Evolutionary conservation across 2,329 filamentous ascomycete species (phyloP).

Genomic region (Dactylellina sp.): DNA sequence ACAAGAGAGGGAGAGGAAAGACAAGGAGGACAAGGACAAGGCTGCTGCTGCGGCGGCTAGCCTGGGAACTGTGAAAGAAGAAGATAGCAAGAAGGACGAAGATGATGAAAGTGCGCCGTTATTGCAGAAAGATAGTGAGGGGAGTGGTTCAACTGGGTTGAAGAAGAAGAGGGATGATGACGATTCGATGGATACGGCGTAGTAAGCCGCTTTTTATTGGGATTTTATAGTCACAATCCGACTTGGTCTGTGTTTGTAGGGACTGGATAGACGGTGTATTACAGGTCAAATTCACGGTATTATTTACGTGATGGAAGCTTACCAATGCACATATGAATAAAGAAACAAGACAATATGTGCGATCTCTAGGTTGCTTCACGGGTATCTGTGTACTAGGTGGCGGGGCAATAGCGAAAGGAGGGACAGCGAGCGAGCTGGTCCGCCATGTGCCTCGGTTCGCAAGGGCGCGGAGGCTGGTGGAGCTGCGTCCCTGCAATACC

Average conservation of each 20-base stretch:
- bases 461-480: conserved; percentile 12
- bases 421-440: too few relatives aligned
- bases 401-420: conserved; percentile 24
- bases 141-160: conserved; percentile 70
- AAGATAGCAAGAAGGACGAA: conserved; percentile 63
- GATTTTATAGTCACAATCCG: neutral
- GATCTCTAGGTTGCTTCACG: too few relatives aligned
- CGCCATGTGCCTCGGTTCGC: conserved; percentile 31
- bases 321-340: neutral
- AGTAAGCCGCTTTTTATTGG: conserved; percentile 61
- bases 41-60: conserved; percentile 63
- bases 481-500: conserved; percentile 15
- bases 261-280: conserved; percentile 30
- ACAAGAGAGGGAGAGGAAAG: conserved; percentile 84
- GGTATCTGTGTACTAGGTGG: neutral
- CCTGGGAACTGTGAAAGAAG: conserved; percentile 84
- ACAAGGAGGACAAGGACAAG: conserved; percentile 78
- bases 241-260: neutral
- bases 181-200: conserved; percentile 94
- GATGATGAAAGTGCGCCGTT: conserved; percentile 74
- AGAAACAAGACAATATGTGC: too few relatives aligned
- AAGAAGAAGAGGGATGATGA: conserved; percentile 67
- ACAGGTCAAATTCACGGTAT: conserved; percentile 8
- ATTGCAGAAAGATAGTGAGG: conserved; percentile 73
- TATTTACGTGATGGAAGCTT: neutral